Evolutionary conservation across 148 eudicot genomes (phyloP), one percentile per base, ranked within the genome.

Genomic region (Persicaria tinctoria): DNA sequence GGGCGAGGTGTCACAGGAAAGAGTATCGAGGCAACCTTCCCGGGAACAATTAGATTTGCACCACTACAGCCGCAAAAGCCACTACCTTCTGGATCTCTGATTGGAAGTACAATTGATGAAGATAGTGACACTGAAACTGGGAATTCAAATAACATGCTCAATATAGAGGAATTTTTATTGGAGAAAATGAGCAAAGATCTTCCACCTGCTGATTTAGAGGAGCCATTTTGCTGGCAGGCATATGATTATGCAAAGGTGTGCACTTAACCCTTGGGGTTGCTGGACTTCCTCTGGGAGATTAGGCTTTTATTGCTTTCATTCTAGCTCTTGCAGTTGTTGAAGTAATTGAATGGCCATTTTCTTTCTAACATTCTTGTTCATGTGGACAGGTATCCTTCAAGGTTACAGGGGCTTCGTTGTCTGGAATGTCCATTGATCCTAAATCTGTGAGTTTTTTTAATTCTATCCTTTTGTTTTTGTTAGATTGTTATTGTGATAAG

Each of bases 141-240:
- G 51, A 77, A 83, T 41, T 71, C 82, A 5, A 89, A 81, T 81
- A 89, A 82, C 79, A 81, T 83, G 86, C 87, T 82, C 32, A 90
- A 92, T 79, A 81, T 90, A 14, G 99, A 96, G 77, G 99, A 96
- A 32, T 76, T 80, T 74, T 75, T 96, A 74, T 79, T 84, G 80
- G 92, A 89, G 78, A 92, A 92, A 80, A 89, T 92, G 97, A 89
- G 76, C 75, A 92, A 89, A 82, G 88, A 89, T 76, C 99, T 96
- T 72, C 97, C 83, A 78, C 85, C 99, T 68, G 85, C 88, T 80
- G 97, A 90, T 75, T 82, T 96, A 51, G 97, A 96, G 78, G 99
- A 96, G 84, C 97, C 99, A 76, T 89, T 96, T 81, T 90, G 88
- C 87, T 92, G 99, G 97, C 97, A 89, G 79, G 99, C 94, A 46